Evolutionary conservation across 2,329 filamentous ascomycete species (phyloP).

Genomic region (Coleophoma cylindrospora): DNA sequence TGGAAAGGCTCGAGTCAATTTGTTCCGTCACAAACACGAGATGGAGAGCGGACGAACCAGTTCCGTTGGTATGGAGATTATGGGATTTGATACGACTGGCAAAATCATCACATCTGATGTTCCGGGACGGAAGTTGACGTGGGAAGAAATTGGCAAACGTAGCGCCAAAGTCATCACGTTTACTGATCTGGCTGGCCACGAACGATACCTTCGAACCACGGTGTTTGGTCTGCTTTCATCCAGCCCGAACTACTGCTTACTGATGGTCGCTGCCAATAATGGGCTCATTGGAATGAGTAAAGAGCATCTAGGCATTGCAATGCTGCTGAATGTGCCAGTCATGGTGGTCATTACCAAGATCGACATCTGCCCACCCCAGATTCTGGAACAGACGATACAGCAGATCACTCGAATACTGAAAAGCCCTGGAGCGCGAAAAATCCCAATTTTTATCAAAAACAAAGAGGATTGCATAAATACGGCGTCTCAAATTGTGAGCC

Average conservation of each 20-base stretch:
- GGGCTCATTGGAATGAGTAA: conserved; percentile 97
- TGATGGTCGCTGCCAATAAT: conserved; percentile 99
- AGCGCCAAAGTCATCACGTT: conserved; percentile 97
- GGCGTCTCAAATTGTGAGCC: conserved; percentile 90
- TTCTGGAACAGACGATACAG: conserved; percentile 86
- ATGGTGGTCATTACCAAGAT: conserved; percentile 99
- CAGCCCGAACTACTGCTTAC: conserved; percentile 92
- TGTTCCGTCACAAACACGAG: conserved; percentile 97
- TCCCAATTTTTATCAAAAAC: conserved; percentile 91
- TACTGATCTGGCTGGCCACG: conserved; percentile 91
- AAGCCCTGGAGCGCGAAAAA: conserved; percentile 88
- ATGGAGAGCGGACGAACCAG: conserved; percentile 93
- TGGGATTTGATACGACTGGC: conserved; percentile 89
- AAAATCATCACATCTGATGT: conserved; percentile 77
- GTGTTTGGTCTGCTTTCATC: conserved; percentile 93
- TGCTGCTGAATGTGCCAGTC: conserved; percentile 92
- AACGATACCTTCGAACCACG: conserved; percentile 90
- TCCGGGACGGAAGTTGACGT: conserved; percentile 82
- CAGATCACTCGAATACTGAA: conserved; percentile 92
- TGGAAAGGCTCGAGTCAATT: conserved; percentile 87
- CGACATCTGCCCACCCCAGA: conserved; percentile 94
- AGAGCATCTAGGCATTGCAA: conserved; percentile 91
- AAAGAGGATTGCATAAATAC: conserved; percentile 92
- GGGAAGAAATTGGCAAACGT: conserved; percentile 95
- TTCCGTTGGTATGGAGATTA: conserved; percentile 97